phyloP scores from a whole-genome alignment of 306 rosid genomes.

The Castanea crenata region DNA sequence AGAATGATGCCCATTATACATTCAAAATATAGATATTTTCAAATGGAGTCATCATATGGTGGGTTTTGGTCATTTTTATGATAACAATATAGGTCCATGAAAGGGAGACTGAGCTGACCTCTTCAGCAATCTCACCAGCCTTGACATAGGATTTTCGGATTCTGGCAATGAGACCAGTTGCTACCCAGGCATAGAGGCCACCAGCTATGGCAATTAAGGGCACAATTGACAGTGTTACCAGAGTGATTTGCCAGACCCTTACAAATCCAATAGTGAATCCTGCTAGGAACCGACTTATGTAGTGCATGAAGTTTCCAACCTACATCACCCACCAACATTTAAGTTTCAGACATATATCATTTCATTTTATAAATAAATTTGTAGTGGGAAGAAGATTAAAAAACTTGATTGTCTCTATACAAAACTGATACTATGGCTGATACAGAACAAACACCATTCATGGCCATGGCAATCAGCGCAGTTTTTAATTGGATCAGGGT shows the following conservation, averaged over 20 bases:
- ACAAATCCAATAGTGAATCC: slow-evolving; percentile 83
- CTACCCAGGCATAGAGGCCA: slow-evolving; percentile 80
- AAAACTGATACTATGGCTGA: too few relatives aligned
- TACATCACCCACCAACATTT: slow-evolving; percentile 25
- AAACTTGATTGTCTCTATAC: too few relatives aligned
- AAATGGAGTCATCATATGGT: too few relatives aligned
- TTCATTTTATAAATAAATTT: too few relatives aligned
- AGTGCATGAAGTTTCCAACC: slow-evolving; percentile 96
- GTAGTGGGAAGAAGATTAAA: too few relatives aligned
- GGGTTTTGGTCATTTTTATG: not conserved
- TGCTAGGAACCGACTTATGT: slow-evolving; percentile 74
- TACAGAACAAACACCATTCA: too few relatives aligned
- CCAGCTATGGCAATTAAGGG: slow-evolving; percentile 96
- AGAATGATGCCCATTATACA: too few relatives aligned
- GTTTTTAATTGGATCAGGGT: too few relatives aligned
- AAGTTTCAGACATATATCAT: too few relatives aligned
- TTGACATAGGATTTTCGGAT: slow-evolving; percentile 75
- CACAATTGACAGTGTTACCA: slow-evolving; percentile 86
- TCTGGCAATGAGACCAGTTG: slow-evolving; percentile 78
- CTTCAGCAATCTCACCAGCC: slow-evolving; percentile 98
- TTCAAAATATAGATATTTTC: too few relatives aligned
- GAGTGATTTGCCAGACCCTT: slow-evolving; percentile 90
- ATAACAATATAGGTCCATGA: not conserved
- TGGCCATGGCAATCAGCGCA: too few relatives aligned
- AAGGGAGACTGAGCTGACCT: slow-evolving; percentile 45